Conservation (phyloP, 1,284 basidiomycete species). For the Ustilago cynodontis region DNA sequence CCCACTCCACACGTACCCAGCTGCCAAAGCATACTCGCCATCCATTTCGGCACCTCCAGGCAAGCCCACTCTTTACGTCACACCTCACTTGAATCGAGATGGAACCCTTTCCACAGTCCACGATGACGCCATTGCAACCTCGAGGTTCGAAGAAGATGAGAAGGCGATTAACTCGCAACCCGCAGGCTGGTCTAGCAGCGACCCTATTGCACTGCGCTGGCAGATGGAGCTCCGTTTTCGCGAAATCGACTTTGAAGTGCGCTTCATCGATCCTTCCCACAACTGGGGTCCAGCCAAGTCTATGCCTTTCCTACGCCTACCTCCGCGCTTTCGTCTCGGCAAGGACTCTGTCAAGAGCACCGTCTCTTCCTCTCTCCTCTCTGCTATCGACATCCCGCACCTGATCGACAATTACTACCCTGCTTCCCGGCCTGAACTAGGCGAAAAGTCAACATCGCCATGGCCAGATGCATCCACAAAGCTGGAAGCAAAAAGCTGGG, state of each 20-base stretch:
- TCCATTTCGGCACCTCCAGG: slow-evolving; percentile 20
- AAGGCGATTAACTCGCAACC: background rate
- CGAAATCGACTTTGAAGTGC: slow-evolving; percentile 43
- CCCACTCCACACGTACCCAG: slow-evolving; percentile 45
- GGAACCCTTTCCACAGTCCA: slow-evolving; percentile 19
- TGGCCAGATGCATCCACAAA: slow-evolving; percentile 22
- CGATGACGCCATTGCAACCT: background rate
- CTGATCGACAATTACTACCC: slow-evolving; percentile 57
- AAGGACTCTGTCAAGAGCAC: slow-evolving; percentile 2
- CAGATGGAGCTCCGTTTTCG: slow-evolving; percentile 63
- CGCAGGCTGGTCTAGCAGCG: slow-evolving; percentile 57
- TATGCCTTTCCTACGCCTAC: slow-evolving; percentile 58
- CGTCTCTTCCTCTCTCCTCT: slow-evolving; percentile 32
- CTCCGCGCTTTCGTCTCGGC: slow-evolving; percentile 23
- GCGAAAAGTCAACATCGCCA: slow-evolving; percentile 22
- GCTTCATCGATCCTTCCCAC: slow-evolving; percentile 47
- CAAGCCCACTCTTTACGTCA: slow-evolving; percentile 49
- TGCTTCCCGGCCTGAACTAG: slow-evolving; percentile 41
- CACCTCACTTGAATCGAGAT: slow-evolving; percentile 47
- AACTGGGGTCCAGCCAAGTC: slow-evolving; percentile 58
- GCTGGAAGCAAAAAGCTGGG: slow-evolving; percentile 46
- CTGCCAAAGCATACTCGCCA: slow-evolving; percentile 34
- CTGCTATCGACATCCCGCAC: slow-evolving; percentile 37
- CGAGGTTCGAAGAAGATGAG: slow-evolving; percentile 3
- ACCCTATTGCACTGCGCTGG: slow-evolving; percentile 62